Percentiles rank a stretch among this genome's conserved stretches.
phyloP scores from a whole-genome alignment of 2,329 filamentous ascomycete species.

The Cladosporium sp. region DNA sequence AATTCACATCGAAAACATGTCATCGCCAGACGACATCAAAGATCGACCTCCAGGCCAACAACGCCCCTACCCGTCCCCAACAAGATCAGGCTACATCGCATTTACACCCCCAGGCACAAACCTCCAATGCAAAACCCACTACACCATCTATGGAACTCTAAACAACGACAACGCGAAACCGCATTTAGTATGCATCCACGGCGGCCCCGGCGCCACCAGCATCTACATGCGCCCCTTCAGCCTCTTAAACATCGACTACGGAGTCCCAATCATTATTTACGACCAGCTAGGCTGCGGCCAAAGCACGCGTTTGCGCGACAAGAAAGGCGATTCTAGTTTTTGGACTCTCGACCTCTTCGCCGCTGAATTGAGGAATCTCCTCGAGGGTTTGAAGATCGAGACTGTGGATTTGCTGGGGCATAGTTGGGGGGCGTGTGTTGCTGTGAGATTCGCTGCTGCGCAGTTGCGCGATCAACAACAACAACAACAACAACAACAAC shows the following conservation, averaged over 20 bases:
- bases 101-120: constrained; percentile 30
- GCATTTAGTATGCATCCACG: constrained; percentile 45
- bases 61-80: background rate
- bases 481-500: background rate
- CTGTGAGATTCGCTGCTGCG: constrained; percentile 42
- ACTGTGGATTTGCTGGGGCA: constrained; percentile 51
- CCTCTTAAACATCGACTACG: constrained; percentile 37
- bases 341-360: constrained; percentile 51
- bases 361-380: constrained; percentile 27
- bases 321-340: constrained; percentile 47
- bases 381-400: constrained; percentile 51
- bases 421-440: constrained; percentile 57
- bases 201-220: constrained; percentile 48
- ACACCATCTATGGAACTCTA: constrained; percentile 42
- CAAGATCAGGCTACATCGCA: constrained; percentile 22
- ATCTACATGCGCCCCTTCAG: constrained; percentile 41
- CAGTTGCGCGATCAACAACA: background rate
- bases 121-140: constrained; percentile 43
- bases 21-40: background rate
- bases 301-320: constrained; percentile 51
- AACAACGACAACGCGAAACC: constrained; percentile 19
- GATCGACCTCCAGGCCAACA: background rate
- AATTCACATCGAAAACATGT: background rate
- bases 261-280: constrained; percentile 53
- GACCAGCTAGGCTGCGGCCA: constrained; percentile 55